Evolutionary conservation across 352 stramenopile genomes (phyloP).

Genomic region (Globisporangium nagaii): DNA sequence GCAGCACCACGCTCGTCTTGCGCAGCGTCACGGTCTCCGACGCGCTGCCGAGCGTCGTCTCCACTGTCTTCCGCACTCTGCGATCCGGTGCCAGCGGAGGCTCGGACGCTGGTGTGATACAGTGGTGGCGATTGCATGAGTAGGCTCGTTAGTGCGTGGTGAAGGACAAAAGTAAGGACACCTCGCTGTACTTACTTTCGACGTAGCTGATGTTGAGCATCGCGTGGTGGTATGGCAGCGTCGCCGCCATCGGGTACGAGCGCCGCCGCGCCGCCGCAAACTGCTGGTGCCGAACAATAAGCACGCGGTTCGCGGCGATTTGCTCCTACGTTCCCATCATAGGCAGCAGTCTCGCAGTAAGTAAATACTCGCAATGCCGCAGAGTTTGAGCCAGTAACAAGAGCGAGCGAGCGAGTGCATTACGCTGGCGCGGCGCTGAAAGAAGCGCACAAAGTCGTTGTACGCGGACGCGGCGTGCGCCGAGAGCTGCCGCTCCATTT

Average conservation of each 20-base stretch:
- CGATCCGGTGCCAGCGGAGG: conserved; percentile 14
- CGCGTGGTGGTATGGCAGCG: conserved; percentile 22
- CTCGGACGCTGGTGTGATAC: conserved; percentile 38
- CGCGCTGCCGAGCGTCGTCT: conserved; percentile 23
- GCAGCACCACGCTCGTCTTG: conserved; percentile 40
- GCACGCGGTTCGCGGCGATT: conserved; percentile 56
- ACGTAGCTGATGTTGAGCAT: conserved; percentile 33
- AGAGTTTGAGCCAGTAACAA: neutral
- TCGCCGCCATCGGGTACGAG: conserved; percentile 21
- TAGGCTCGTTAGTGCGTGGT: neutral
- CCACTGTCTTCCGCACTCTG: conserved; percentile 14
- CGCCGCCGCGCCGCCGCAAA: conserved; percentile 16
- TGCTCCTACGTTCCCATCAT: conserved; percentile 21
- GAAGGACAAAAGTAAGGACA: conserved; percentile 2
- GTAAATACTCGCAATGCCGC: neutral
- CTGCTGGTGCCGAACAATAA: conserved; percentile 29
- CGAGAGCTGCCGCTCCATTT: conserved; percentile 75
- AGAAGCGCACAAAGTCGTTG: conserved; percentile 64
- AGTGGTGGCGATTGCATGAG: no score
- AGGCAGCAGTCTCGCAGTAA: neutral
- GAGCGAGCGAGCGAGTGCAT: neutral
- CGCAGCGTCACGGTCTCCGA: conserved; percentile 18
- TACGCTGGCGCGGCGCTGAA: conserved; percentile 57
- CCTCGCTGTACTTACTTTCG: conserved; percentile 64
- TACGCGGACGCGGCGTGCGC: conserved; percentile 52